Evolutionary conservation across 139 green algal genomes (phyloP), one percentile per base, ranked within the genome.

Genomic region (Raphidocelis subcapitata): DNA sequence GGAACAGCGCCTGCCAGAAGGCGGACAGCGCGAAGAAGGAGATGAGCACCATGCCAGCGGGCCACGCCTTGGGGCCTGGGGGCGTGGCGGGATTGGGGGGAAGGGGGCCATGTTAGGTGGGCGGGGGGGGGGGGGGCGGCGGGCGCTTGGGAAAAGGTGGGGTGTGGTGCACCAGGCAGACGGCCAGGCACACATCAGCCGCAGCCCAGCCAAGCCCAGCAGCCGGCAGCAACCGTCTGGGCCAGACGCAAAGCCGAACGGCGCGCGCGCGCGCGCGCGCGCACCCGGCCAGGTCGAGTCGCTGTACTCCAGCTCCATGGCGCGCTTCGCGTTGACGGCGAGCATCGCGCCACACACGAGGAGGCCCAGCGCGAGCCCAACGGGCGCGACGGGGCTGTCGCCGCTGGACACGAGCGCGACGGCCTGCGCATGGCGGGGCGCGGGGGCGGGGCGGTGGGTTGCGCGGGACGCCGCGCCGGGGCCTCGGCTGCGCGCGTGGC

Each of bases 21-120:
- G 71, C 77, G 29, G 41, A 65, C 3, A 90, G 56, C 1, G 61
- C 62, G 54, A 92, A 90, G 73, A 92, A 92, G 36, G 62, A 70
- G 55, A 89, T 73, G 23, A 92, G 71, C 23, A n/a, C 67, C 75
- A 87, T 85, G 28, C 35, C 62, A 2, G 73, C 83, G 3, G 85
- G 84, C 77, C 82, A 90, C 14, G 79, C 72, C 55, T 88, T 89
- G 44, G 85, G 77, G n/a, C 72, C 54, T 49, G 41, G 8, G 41
- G 41, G 8, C 8, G 41, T 12, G 41, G 41, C 41, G 41, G 41
- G 41, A 8, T 12, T 8, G 8, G 41, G 41, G 12, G 41, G n/a
- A n/a, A n/a, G n/a, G n/a, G n/a, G n/a, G n/a, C n/a, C n/a, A n/a
- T n/a, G n/a, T n/a, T n/a, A 55, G 47, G 20, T 55, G 8, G 29